Base-by-base conservation (phyloP, 768 basidiomycete genomes). In the Psilocybe subaeruginosa region DNA sequence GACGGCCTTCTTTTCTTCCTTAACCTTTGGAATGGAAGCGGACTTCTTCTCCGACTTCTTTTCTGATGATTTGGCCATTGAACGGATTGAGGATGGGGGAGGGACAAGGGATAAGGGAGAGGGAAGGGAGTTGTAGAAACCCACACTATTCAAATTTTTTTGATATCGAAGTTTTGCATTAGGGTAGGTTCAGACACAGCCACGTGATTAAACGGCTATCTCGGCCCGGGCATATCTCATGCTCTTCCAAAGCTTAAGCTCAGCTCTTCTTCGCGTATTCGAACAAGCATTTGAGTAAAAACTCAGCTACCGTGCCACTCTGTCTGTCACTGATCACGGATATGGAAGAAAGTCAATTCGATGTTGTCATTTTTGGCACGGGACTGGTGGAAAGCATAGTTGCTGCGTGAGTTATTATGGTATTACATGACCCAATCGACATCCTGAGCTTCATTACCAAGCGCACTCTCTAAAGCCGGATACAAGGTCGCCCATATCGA, bases 401-500 rank as follows among this genome's bases (percentile, higher is more conserved):
- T 54, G 93, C 95, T 65, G 93, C 95, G 94, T 97, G 77, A 85
- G 93, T 66, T 30, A 41, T 51, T 16, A 16, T 27, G 11, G 31
- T 48, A 23, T 48, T 76, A 49, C 53, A 55, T 51, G 54, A 55
- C 41, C 5, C 53, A 7, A 41, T 37, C n/a, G 46, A 37, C 43
- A 39, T n/a, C 30, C 54, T 58, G 37, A 54, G 35, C 56, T 57
- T 62, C 31, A 63, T 51, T 27, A 6, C 62, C 62, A 74, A 98
- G 96, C 45, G 89, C 96, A 0, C 84, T 99, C 47, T 87, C 96
- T 0, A 95, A 94, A 74, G 86, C 92, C 52, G 94, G 95, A 47
- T 88, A 90, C 74, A 90, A 85, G 62, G 88, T 98, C 29, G 92
- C 92, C 0, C 97, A 99, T 66, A 75, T 98, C 63, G 97, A 99